Evolutionary conservation across 306 rosid genomes (phyloP), one percentile per base, ranked within the genome.

Genomic region (Leucaena leucocephala): DNA sequence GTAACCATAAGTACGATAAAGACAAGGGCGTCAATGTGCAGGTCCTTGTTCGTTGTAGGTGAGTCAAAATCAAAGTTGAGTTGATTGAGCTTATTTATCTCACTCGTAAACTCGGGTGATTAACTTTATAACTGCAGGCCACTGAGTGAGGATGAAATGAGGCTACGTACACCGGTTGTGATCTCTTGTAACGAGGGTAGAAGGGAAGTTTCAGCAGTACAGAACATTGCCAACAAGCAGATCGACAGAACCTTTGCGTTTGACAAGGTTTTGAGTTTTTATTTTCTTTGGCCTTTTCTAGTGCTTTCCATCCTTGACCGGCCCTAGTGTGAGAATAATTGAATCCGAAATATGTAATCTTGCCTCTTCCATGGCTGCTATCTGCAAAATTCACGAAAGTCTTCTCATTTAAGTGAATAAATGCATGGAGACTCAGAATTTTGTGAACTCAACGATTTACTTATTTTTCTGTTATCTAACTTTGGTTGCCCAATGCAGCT

Each of bases 11-110:
- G 89, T 82, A 85, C 72, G 99, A 96, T 40, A 96, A 87, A 75
- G 99, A 96, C 34, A 96, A 96, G 81, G 98, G 99, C 34, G 99
- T 96, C 76, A 96, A 93, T 90, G 98, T 96, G 72, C 99, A 91
- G 91, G 99, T 96, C 75, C 88, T 96, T 71, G 88, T 96, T 78
- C 94, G 99, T 62, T 96, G 99, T 86, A 96, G 99, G 99, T 93
- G 81, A 89, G 90, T 74, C 35, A 46, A 22, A 82, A 80, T 85
- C 80, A n/a, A 21, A 84, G 61, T 78, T 85, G n/a, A 42, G 38
- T 34, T 61, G 62, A 34, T 81, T 81, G 36, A 62, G 73, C 44
- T 71, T 71, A 69, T 66, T 72, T 75, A 79, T 55, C n/a, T 11
- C 40, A 54, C 59, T 76, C 8, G 68, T 76, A 74, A 68, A 55